These are phyloP conservation scores for Cyclostephanos tholiformis DNA, from an alignment of 108 stramenopile genomes.

Conservation along the genomic window DNA sequence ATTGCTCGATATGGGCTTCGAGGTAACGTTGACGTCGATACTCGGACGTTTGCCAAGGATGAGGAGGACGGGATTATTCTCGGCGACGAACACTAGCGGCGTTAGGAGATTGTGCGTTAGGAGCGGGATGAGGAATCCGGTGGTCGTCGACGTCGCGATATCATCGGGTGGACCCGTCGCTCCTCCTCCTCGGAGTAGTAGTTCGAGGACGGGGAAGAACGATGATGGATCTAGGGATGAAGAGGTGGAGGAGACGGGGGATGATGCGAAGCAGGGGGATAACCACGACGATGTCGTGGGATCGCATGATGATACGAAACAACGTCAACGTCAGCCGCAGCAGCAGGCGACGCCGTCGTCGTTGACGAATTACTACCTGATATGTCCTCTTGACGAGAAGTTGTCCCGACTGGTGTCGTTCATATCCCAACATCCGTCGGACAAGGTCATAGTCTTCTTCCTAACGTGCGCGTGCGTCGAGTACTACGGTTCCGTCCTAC, in stretches of 20 bases:
- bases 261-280: background rate
- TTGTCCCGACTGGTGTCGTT: constrained; percentile 82
- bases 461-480: constrained; percentile 97
- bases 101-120: constrained; percentile 83
- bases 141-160: constrained; percentile 87
- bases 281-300: constrained; percentile 7
- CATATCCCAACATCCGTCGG: constrained; percentile 67
- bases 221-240: no score
- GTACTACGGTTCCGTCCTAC: constrained; percentile 81
- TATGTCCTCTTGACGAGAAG: constrained; percentile 83
- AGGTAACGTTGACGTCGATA: constrained; percentile 82
- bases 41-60: constrained; percentile 89
- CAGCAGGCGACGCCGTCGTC: constrained; percentile 82
- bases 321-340: constrained; percentile 18
- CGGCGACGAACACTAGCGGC: constrained; percentile 80
- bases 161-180: background rate
- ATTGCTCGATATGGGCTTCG: constrained; percentile 93
- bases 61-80: constrained; percentile 96
- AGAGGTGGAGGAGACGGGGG: no score
- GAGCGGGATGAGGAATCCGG: constrained; percentile 97
- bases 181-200: no score
- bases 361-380: constrained; percentile 91
- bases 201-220: constrained; percentile 26
- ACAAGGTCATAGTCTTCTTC: constrained; percentile 96
- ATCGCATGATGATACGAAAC: background rate